A percentile compares a stretch with the other conserved stretches of the same genome.
Conservation (phyloP, 2,329 filamentous ascomycete genomes). For the Arachnomyces sp. region DNA sequence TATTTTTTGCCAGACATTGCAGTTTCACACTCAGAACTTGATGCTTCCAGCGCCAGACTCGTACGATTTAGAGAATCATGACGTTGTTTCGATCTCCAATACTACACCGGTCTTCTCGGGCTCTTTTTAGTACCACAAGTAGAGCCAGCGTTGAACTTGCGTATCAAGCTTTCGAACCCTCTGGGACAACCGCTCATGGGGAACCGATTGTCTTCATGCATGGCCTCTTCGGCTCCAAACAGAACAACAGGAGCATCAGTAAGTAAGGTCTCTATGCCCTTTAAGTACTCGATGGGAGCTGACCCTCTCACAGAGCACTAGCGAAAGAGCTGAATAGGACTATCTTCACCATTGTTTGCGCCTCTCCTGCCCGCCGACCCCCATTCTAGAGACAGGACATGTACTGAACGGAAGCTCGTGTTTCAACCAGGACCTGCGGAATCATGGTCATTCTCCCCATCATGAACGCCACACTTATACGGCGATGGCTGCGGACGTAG, state of each 20-base stretch:
- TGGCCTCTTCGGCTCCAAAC: conserved; percentile 80
- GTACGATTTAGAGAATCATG: too few species aligned
- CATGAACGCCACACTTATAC: conserved; percentile 62
- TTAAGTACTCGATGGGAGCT: background rate
- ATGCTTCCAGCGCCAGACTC: too few species aligned
- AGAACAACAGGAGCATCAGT: conserved; percentile 86
- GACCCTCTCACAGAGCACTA: conserved; percentile 50
- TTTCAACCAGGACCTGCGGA: conserved; percentile 63
- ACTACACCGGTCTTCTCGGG: too few species aligned
- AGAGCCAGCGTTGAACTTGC: conserved; percentile 2
- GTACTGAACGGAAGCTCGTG: background rate
- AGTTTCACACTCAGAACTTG: too few species aligned
- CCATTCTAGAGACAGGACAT: background rate
- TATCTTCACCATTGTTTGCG: conserved; percentile 65
- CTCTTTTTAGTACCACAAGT: too few species aligned
- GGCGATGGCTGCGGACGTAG: conserved; percentile 73
- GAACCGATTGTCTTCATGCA: conserved; percentile 80
- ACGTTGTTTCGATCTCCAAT: too few species aligned
- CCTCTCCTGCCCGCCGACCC: conserved; percentile 10
- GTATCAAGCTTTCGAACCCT: conserved; percentile 5
- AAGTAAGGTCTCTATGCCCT: conserved; percentile 52
- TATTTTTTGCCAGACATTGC: too few species aligned
- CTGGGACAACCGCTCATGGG: conserved; percentile 9
- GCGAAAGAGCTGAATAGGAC: conserved; percentile 66
- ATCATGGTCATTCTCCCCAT: conserved; percentile 85